Conservation (phyloP, 306 rosid species). For the Pyrus communis region DNA sequence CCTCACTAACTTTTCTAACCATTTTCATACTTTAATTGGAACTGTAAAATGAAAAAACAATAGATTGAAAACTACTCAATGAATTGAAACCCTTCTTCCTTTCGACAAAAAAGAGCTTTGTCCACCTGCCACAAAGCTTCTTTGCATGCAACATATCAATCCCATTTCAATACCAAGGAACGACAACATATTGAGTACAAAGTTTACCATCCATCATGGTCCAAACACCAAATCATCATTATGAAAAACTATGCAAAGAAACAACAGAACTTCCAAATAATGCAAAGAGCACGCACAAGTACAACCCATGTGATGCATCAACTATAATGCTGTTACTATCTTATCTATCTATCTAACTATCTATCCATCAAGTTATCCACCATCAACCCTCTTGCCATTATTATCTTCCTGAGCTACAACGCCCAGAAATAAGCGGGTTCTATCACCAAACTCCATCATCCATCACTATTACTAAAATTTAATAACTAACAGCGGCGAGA, state of each 20-base stretch:
- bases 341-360: not conserved
- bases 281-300: not conserved
- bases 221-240: not conserved
- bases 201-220: not conserved
- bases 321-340: not conserved
- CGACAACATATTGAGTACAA: not conserved
- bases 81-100: not conserved
- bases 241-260: not conserved
- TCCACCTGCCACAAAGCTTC: not conserved
- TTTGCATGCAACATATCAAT: not conserved
- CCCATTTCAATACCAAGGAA: not conserved
- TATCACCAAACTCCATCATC: not conserved
- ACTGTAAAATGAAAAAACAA: not conserved
- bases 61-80: not conserved
- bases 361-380: not conserved
- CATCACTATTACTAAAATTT: not conserved
- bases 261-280: not conserved
- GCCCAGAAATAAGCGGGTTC: not conserved
- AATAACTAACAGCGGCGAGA: not conserved
- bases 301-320: not conserved
- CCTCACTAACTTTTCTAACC: not conserved
- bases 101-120: not conserved
- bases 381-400: not conserved
- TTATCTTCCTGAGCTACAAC: not conserved
- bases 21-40: not conserved